Conservation (phyloP, 768 basidiomycete species). For the Tubosaeta brunneosetosa region DNA sequence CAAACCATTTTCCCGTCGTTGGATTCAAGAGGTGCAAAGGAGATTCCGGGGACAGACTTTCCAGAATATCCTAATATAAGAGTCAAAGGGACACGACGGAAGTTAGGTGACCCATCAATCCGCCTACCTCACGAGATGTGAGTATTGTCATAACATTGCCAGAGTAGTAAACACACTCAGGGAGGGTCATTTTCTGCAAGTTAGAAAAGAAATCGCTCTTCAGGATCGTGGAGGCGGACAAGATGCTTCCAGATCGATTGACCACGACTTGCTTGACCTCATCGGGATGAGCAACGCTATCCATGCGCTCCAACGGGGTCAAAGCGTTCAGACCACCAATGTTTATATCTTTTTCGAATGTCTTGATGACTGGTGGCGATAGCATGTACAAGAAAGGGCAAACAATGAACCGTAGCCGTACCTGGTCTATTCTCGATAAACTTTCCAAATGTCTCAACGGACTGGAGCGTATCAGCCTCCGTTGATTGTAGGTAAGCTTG, state of each 20-base stretch:
- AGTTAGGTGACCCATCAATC: conserved; percentile 93
- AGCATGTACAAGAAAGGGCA: neutral
- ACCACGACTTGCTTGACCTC: conserved; percentile 86
- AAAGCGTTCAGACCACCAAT: conserved; percentile 74
- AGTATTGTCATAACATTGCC: conserved; percentile 2
- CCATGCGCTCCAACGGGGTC: conserved; percentile 74
- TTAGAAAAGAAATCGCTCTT: conserved; percentile 95
- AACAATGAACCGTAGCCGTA: conserved; percentile 26
- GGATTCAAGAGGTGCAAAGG: conserved; percentile 33
- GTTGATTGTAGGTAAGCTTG: conserved; percentile 84
- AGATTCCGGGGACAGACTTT: conserved; percentile 28
- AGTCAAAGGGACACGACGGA: conserved; percentile 73
- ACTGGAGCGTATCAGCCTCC: conserved; percentile 72
- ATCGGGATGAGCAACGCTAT: conserved; percentile 79
- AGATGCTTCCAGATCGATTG: conserved; percentile 77
- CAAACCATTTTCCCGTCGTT: conserved; percentile 62
- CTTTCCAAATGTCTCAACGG: conserved; percentile 71
- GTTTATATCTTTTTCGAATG: conserved; percentile 87
- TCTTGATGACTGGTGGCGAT: conserved; percentile 73
- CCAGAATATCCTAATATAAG: conserved; percentile 31
- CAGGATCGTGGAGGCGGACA: conserved; percentile 89
- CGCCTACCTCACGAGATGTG: conserved; percentile 41
- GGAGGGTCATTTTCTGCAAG: conserved; percentile 93
- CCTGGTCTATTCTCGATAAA: conserved; percentile 86
- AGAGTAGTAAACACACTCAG: conserved; percentile 57